Evolutionary conservation across 805 yeast genomes (phyloP), one percentile per base, ranked within the genome.

Genomic region (Sugiyamaella chiloensis): DNA sequence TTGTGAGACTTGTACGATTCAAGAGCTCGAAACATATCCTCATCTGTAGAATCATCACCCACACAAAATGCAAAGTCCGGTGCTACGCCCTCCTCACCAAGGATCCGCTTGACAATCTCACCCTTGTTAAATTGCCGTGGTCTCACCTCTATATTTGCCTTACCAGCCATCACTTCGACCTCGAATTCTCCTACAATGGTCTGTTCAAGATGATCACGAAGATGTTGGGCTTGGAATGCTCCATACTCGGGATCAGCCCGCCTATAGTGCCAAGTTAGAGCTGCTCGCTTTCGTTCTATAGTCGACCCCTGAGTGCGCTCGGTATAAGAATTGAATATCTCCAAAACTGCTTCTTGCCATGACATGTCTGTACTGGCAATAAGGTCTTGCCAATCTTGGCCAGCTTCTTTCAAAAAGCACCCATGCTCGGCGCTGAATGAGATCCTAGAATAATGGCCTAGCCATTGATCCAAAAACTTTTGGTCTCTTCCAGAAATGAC

Each of bases 361-460:
- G 89, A 74, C 96, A 93, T 89, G 66, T 93, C 96, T 55, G 81
- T 72, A 40, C 79, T 69, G 44, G 81, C 89, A 9, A 96, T 84
- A 47, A 93, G 73, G 60, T 93, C 93, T 27, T 80, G 77, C 99
- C 99, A 93, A 11, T 74, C 66, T 11, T 69, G 66, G 7, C 81
- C 80, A n/a, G 83, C 76, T 54, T 79, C 83, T 61, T 85, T 85
- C 76, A 91, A 78, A 60, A 93, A 93, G 61, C 97, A 91, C 5
- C 99, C 99, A 65, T 93, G 99, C 63, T 93, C 99, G 0, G 99
- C 98, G 50, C 95, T 83, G 46, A 93, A 73, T 1, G 97, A 96
- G 27, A 93, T 69, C 36, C 73, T 66, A 16, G 75, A 72, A 48
- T 77, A 72, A 53, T 75, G 75, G 5, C 97, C 97, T 52, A 90